Evolutionary conservation across 2,329 filamentous ascomycete genomes (phyloP).

Genomic region (Colletotrichum tropicale): DNA sequence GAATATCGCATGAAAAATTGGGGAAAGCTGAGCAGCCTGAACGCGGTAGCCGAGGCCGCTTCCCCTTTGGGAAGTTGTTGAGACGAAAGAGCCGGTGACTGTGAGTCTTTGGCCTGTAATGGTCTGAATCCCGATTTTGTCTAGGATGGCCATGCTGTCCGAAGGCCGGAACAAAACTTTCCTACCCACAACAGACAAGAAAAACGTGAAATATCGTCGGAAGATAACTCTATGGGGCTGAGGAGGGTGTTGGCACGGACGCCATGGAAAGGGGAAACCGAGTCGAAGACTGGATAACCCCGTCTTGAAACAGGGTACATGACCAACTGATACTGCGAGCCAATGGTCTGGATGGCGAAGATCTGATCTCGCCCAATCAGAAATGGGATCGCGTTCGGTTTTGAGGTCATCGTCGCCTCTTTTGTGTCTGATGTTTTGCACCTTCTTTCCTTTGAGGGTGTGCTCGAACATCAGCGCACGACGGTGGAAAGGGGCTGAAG

Average conservation of each 20-base stretch:
- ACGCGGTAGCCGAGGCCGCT: background rate
- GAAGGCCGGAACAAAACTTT: background rate
- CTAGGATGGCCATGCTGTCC: slow-evolving; percentile 4
- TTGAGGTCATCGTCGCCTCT: slow-evolving; percentile 11
- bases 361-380: slow-evolving; percentile 2
- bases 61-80: background rate
- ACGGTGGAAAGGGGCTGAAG: background rate
- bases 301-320: slow-evolving; percentile 17
- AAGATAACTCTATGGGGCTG: slow-evolving; percentile 15
- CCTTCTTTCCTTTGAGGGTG: background rate
- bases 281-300: background rate
- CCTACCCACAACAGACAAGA: background rate
- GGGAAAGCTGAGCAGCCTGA: background rate
- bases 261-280: background rate
- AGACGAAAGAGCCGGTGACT: background rate
- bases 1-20: background rate
- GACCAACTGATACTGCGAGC: slow-evolving; percentile 4
- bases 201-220: slow-evolving; percentile 10
- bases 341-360: background rate
- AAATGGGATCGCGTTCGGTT: background rate
- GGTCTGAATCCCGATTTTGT: background rate
- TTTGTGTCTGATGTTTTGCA: slow-evolving; percentile 17
- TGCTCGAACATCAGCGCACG: slow-evolving; percentile 15
- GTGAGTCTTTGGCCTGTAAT: background rate
- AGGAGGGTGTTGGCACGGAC: background rate